Conservation (phyloP, 148 eudicot genomes). For the Rhododendron molle region DNA sequence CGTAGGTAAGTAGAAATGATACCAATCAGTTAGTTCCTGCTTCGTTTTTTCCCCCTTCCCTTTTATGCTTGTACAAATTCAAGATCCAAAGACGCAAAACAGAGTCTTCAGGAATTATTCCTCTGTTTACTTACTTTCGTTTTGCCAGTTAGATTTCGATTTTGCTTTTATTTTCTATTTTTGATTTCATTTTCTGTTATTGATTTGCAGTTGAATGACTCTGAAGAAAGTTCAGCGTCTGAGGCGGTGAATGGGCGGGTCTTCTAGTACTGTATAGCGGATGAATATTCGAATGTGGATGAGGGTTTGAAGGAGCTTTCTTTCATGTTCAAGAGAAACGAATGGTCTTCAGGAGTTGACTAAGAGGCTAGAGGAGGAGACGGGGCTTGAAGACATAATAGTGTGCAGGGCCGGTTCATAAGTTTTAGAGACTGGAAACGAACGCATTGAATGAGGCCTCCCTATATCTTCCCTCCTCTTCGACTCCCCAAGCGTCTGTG, state of each 20-base stretch:
- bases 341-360: conserved; percentile 51
- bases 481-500: too few relatives aligned
- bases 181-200: background rate
- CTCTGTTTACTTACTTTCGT: too few relatives aligned
- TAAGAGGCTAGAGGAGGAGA: conserved; percentile 42
- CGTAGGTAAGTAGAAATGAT: too few relatives aligned
- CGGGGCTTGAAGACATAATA: conserved; percentile 36
- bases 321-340: conserved; percentile 47
- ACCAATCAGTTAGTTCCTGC: too few relatives aligned
- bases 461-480: too few relatives aligned
- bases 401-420: too few relatives aligned
- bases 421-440: too few relatives aligned
- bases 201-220: conserved; percentile 60
- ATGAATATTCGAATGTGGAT: conserved; percentile 31
- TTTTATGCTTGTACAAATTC: too few relatives aligned
- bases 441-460: too few relatives aligned
- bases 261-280: conserved; percentile 49
- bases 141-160: background rate
- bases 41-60: too few relatives aligned
- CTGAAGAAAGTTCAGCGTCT: conserved; percentile 1
- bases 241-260: conserved; percentile 43
- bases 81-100: too few relatives aligned
- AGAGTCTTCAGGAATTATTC: too few relatives aligned
- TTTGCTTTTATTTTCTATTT: background rate
- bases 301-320: conserved; percentile 29